Conservation (phyloP, 352 stramenopile species). For the Blastocystis sp. region DNA sequence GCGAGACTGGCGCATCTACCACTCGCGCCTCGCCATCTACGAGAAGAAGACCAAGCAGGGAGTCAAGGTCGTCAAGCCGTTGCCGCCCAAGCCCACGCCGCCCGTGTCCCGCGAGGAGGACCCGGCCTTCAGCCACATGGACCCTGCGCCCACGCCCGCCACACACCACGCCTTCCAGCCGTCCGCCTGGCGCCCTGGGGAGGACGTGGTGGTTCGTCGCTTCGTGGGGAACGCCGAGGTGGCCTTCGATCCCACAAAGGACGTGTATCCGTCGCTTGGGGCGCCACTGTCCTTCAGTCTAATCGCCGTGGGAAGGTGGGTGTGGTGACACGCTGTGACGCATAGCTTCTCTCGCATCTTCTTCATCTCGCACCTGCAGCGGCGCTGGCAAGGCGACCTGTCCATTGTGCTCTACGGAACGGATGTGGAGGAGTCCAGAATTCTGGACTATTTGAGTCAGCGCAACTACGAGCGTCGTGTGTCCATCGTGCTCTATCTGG, state of each 20-base stretch:
- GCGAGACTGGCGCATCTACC: constrained; percentile 25
- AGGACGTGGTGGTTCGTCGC: constrained; percentile 7
- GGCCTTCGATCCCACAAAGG: not conserved
- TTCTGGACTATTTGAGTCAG: constrained; percentile 19
- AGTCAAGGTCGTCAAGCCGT: not conserved
- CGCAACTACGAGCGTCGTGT: constrained; percentile 1
- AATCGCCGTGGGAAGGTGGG: constrained; percentile 18
- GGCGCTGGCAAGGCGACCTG: constrained; percentile 12
- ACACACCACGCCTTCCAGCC: not conserved
- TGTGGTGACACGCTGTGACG: not conserved
- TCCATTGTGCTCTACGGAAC: constrained; percentile 43
- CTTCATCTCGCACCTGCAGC: constrained; percentile 34
- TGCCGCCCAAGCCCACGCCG: not conserved
- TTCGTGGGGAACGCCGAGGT: constrained; percentile 45
- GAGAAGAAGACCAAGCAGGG: constrained; percentile 31
- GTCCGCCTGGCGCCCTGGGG: not conserved
- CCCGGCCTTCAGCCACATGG: constrained; percentile 40
- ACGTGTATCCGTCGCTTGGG: not conserved
- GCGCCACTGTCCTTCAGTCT: not conserved
- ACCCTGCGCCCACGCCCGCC: not conserved
- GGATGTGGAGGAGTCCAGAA: constrained; percentile 27
- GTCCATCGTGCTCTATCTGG: constrained; percentile 45
- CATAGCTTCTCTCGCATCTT: constrained; percentile 49
- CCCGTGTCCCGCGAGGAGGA: not conserved
- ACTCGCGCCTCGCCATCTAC: not conserved